Evolutionary conservation across 495 filamentous ascomycete genomes (phyloP), one percentile per base, ranked within the genome.

Genomic region (Venustampulla echinocandica): DNA sequence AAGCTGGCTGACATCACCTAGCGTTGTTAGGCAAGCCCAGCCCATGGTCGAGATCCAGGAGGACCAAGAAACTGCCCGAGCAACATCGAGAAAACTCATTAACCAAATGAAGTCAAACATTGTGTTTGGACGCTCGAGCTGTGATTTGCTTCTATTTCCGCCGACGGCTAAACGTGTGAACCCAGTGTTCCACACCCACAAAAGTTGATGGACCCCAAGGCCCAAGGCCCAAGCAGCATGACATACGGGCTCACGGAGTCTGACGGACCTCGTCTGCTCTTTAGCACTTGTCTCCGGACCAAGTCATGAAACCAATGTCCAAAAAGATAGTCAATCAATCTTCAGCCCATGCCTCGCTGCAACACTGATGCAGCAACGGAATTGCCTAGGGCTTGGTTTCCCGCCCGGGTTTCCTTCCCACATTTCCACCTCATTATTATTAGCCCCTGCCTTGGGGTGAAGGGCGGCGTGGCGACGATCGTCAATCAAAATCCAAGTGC

Each of bases 91-190:
- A n/a, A n/a, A 35, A 35, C 18, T 20, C 25, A 41, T 49, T 49
- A 49, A 18, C 37, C 46, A 27, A 38, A 49, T 49, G 38, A 28
- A 49, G 24, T 20, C 28, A 28, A 46, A 46, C 38, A 14, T 35
- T 17, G 19, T 28, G 32, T 17, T 11, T 24, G 11, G 2, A 34
- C 11, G n/a, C 36, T n/a, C 17, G 46, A 20, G 19, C 7, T 32
- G 14, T 28, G 46, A 49, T 42, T 42, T 33, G 46, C 28, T 35
- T 34, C 46, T 42, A 42, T 49, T 49, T 49, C 34, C 37, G 39
- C 45, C 45, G 24, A 41, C 37, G 37, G 46, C 37, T 49, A 49
- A 49, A 10, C 24, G 13, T 7, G n/a, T 25, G 27, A 42, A 20
- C 46, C 27, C 17, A 32, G n/a, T n/a, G n/a, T n/a, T n/a, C n/a